Percentiles rank a stretch among this genome's conserved stretches.
phyloP scores from a whole-genome alignment of 2,329 filamentous ascomycete genomes.

The Whalleya microplaca region DNA sequence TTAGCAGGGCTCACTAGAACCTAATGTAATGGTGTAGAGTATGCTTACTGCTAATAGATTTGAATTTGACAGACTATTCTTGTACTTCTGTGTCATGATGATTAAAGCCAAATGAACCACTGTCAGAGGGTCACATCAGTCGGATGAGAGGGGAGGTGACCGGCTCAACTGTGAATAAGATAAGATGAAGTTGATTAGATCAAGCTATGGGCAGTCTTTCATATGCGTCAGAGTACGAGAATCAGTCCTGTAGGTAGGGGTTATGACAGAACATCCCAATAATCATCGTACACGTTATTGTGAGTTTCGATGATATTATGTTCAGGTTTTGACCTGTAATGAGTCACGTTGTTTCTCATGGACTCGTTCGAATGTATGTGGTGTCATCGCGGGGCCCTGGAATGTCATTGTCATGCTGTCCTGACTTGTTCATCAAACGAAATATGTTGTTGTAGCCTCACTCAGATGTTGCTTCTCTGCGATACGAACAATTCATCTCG shows the following conservation, averaged over 20 bases:
- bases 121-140: neutral
- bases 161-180: neutral
- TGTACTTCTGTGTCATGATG: conserved; percentile 24
- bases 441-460: neutral
- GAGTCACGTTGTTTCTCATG: neutral
- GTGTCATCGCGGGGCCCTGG: neutral
- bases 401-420: neutral
- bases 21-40: neutral
- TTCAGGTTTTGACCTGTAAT: too few species aligned
- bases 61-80: conserved; percentile 25
- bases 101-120: neutral
- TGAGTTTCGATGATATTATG: conserved; percentile 16
- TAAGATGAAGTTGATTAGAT: neutral
- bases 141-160: neutral
- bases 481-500: neutral
- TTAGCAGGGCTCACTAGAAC: neutral
- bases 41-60: conserved; percentile 21
- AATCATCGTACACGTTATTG: conserved; percentile 16
- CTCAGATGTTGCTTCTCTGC: neutral
- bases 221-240: conserved; percentile 9
- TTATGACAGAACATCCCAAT: conserved; percentile 15
- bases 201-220: neutral
- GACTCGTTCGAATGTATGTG: neutral
- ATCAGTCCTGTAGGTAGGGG: neutral
- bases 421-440: neutral